phyloP scores from a whole-genome alignment of 2,329 filamentous ascomycete genomes.

The Plenodomus lindquistii region DNA sequence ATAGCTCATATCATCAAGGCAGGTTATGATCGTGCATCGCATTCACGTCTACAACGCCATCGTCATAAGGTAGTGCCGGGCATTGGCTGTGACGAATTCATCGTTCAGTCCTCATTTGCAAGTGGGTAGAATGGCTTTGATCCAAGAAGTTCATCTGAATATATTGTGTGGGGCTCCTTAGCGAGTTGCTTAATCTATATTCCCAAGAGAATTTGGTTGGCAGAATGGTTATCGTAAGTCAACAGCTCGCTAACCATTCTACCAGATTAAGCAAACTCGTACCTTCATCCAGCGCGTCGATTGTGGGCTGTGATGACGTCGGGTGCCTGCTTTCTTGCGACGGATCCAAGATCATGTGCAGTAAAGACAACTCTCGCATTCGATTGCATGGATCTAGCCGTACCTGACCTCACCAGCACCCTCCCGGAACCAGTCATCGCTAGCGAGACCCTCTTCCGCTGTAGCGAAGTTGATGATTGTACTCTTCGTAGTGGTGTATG shows the following conservation, averaged over 20 bases:
- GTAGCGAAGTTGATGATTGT: constrained; percentile 71
- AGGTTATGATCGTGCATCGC: constrained; percentile 3
- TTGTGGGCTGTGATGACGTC: constrained; percentile 2
- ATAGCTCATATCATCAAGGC: constrained; percentile 7
- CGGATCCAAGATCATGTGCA: background rate
- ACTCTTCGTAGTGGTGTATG: constrained; percentile 61
- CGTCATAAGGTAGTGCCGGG: background rate
- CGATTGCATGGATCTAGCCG: constrained; percentile 40
- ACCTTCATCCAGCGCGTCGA: background rate
- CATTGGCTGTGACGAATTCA: constrained; percentile 8
- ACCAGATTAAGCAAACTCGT: constrained; percentile 17
- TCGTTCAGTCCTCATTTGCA: background rate
- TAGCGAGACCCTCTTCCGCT: constrained; percentile 54
- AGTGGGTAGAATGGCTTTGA: background rate
- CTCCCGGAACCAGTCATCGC: constrained; percentile 71
- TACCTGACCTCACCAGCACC: constrained; percentile 62
- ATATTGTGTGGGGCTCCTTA: constrained; percentile 12
- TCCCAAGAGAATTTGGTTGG: constrained; percentile 12
- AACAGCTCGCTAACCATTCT: constrained; percentile 10
- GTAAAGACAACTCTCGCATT: background rate
- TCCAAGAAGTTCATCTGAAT: constrained; percentile 14
- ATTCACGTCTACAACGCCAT: background rate
- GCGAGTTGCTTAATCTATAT: constrained; percentile 16
- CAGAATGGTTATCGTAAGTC: constrained; percentile 3
- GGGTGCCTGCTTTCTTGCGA: background rate